A percentile compares a stretch with the other conserved stretches of the same genome.
phyloP scores from a whole-genome alignment of 2,329 filamentous ascomycete species.

The Colletotrichum tofieldiae region DNA sequence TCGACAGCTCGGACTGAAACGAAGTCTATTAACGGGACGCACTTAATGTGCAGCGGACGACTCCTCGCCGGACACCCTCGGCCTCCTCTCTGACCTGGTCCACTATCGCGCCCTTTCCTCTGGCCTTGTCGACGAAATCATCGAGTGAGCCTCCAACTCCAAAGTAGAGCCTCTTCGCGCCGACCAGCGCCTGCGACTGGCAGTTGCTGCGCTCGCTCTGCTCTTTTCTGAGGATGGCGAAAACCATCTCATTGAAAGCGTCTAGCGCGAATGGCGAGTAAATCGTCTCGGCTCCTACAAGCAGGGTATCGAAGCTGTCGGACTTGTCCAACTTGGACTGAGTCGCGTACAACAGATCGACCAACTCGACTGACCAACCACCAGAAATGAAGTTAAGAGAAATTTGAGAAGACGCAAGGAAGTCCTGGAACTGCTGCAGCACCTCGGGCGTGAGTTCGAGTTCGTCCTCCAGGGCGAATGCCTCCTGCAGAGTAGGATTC shows the following conservation, averaged over 20 bases:
- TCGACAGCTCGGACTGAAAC: slow-evolving; percentile 10
- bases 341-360: slow-evolving; percentile 68
- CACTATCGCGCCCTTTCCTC: slow-evolving; percentile 64
- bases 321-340: slow-evolving; percentile 39
- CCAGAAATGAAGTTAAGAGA: slow-evolving; percentile 80
- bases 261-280: slow-evolving; percentile 82
- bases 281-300: slow-evolving; percentile 86
- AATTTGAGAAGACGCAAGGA: slow-evolving; percentile 67
- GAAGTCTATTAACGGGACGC: slow-evolving; percentile 34
- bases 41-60: slow-evolving; percentile 66
- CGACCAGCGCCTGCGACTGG: slow-evolving; percentile 70
- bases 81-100: slow-evolving; percentile 70
- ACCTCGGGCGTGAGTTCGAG: slow-evolving; percentile 75
- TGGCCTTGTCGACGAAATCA: slow-evolving; percentile 75
- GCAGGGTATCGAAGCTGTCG: slow-evolving; percentile 57
- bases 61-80: slow-evolving; percentile 73
- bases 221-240: slow-evolving; percentile 69
- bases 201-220: slow-evolving; percentile 47
- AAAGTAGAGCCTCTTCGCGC: slow-evolving; percentile 87
- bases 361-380: slow-evolving; percentile 79
- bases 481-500: slow-evolving; percentile 58
- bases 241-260: slow-evolving; percentile 78
- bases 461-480: slow-evolving; percentile 70
- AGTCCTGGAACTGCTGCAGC: slow-evolving; percentile 70
- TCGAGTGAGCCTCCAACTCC: slow-evolving; percentile 87